Conservation (phyloP, 768 basidiomycete species). For the Tylopilus vinaceipallidus region DNA sequence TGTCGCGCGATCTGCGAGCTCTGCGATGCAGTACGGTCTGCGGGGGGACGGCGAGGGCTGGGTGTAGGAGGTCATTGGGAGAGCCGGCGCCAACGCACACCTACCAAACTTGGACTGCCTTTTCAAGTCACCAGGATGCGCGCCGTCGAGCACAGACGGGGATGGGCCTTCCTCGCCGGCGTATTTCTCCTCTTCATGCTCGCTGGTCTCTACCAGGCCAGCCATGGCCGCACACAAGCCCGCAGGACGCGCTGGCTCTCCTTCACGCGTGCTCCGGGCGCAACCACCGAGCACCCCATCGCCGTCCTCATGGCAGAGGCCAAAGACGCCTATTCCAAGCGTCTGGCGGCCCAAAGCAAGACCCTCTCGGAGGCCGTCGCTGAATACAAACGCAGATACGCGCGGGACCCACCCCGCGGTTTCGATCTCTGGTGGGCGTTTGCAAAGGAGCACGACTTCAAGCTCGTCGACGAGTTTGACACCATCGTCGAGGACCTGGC, state of each 20-base stretch:
- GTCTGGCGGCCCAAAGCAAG: constrained; percentile 74
- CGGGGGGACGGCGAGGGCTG: constrained; percentile 18
- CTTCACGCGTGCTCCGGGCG: constrained; percentile 3
- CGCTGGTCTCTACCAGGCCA: constrained; percentile 45
- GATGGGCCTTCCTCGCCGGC: constrained; percentile 41
- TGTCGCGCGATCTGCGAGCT: constrained; percentile 63
- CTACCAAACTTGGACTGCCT: constrained; percentile 24
- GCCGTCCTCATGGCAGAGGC: constrained; percentile 81
- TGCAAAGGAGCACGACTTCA: constrained; percentile 65
- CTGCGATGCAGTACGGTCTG: constrained; percentile 60
- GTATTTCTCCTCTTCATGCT: constrained; percentile 50
- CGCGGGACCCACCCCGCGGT: constrained; percentile 78
- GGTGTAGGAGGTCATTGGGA: constrained; percentile 19
- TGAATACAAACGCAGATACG: constrained; percentile 81
- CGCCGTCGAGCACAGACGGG: constrained; percentile 19
- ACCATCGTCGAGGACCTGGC: constrained; percentile 73
- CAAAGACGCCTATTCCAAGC: constrained; percentile 62
- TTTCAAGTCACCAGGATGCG: constrained; percentile 23
- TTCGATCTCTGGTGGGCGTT: constrained; percentile 92
- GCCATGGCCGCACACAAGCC: constrained; percentile 18
- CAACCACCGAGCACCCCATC: constrained; percentile 66
- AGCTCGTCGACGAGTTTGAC: constrained; percentile 90
- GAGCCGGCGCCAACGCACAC: constrained; percentile 17
- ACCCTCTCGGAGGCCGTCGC: constrained; percentile 74
- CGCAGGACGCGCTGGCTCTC: constrained; percentile 15